Evolutionary conservation across 2,329 filamentous ascomycete genomes (phyloP).

Genomic region (Aspergillus texensis): DNA sequence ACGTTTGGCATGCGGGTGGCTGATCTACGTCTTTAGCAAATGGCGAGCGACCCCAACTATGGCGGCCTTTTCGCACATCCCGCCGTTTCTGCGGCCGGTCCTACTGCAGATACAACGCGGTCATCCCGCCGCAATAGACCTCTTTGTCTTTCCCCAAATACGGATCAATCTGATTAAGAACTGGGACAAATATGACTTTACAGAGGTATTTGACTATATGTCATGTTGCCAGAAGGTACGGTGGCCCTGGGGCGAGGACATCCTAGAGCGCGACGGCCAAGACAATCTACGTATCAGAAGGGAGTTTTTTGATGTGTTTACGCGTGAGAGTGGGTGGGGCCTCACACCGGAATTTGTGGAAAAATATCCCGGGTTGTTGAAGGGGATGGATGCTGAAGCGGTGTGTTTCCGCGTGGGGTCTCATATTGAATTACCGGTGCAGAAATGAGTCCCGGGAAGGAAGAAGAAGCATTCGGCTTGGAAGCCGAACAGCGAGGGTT

Average conservation of each 20-base stretch:
- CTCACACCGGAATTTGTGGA: slow-evolving; percentile 19
- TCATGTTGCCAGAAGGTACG: slow-evolving; percentile 15
- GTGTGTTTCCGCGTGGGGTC: neutral
- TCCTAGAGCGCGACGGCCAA: slow-evolving; percentile 13
- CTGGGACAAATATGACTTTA: slow-evolving; percentile 9
- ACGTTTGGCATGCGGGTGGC: slow-evolving; percentile 13
- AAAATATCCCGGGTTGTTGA: slow-evolving; percentile 12
- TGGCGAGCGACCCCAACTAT: slow-evolving; percentile 10
- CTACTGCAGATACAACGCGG: neutral
- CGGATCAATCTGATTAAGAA: slow-evolving; percentile 10
- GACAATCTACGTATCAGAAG: slow-evolving; percentile 7
- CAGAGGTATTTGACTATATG: slow-evolving; percentile 5
- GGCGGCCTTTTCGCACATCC: neutral
- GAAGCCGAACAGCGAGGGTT: neutral
- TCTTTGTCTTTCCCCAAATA: slow-evolving; percentile 10
- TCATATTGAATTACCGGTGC: neutral
- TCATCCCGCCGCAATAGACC: slow-evolving; percentile 6
- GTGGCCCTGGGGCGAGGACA: slow-evolving; percentile 15
- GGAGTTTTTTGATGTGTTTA: slow-evolving; percentile 14
- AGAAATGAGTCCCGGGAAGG: neutral
- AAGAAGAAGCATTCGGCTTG: neutral
- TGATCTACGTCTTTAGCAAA: slow-evolving; percentile 14
- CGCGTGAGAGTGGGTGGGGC: slow-evolving; percentile 13
- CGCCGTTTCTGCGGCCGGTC: neutral
- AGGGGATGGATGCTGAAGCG: slow-evolving; percentile 12